Percentiles rank a stretch among this genome's conserved stretches.
phyloP scores from a whole-genome alignment of 257 asterid genomes.

The Scutellaria minor region DNA sequence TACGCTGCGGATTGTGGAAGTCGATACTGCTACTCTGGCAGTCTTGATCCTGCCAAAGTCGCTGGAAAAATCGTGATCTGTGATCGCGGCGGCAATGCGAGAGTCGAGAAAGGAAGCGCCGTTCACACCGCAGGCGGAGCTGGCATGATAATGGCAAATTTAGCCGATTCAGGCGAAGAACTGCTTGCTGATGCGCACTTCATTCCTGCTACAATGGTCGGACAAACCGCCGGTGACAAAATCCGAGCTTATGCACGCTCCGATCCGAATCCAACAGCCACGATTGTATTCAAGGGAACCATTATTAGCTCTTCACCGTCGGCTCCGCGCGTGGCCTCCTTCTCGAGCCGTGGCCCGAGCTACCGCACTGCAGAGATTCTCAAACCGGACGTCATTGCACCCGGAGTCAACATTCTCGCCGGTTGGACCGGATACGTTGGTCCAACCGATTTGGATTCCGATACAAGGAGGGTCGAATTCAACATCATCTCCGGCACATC shows the following conservation, averaged over 20 bases:
- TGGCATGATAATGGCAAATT: constrained; percentile 80
- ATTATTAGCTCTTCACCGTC: constrained; percentile 70
- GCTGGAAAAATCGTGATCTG: constrained; percentile 87
- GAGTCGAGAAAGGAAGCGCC: constrained; percentile 87
- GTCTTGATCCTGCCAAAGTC: constrained; percentile 59
- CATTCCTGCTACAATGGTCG: constrained; percentile 88
- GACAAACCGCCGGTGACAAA: constrained; percentile 70
- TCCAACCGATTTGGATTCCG: constrained; percentile 77
- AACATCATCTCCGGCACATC: constrained; percentile 91
- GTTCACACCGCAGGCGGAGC: constrained; percentile 92
- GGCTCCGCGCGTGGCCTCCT: constrained; percentile 87
- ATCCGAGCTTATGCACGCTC: constrained; percentile 65
- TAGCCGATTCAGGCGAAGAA: constrained; percentile 88
- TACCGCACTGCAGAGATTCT: constrained; percentile 80
- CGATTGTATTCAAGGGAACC: constrained; percentile 70
- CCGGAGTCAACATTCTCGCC: constrained; percentile 92
- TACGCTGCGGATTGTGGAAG: constrained; percentile 84
- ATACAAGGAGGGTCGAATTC: constrained; percentile 76
- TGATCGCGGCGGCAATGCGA: constrained; percentile 92
- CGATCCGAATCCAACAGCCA: constrained; percentile 77
- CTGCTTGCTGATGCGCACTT: constrained; percentile 92
- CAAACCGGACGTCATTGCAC: constrained; percentile 91
- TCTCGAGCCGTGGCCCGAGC: constrained; percentile 95
- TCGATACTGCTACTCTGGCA: constrained; percentile 72
- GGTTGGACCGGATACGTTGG: constrained; percentile 81